Evolutionary conservation across 2,329 filamentous ascomycete species (phyloP).

Genomic region (Aspergillus luchuensis): DNA sequence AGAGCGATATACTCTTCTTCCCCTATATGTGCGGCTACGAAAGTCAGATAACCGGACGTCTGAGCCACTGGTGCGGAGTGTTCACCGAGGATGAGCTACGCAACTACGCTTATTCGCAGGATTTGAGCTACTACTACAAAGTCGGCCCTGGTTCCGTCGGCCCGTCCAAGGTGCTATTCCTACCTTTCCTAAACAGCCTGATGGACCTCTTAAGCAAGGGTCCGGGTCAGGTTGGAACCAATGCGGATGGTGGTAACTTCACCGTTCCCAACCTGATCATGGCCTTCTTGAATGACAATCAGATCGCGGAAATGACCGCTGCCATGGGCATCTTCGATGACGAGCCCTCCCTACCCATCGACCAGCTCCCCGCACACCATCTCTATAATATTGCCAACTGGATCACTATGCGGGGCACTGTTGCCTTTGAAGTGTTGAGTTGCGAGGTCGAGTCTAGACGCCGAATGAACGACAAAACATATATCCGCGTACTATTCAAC

Average conservation of each 20-base stretch:
- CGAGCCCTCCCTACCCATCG: constrained; percentile 53
- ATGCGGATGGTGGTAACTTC: constrained; percentile 50
- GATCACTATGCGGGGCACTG: constrained; percentile 64
- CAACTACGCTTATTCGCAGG: constrained; percentile 68
- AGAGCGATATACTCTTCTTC: constrained; percentile 59
- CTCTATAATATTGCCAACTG: constrained; percentile 57
- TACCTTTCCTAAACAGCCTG: constrained; percentile 58
- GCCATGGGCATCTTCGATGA: constrained; percentile 64
- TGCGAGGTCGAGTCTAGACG: constrained; percentile 41
- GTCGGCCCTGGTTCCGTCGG: constrained; percentile 42
- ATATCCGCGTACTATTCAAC: constrained; percentile 62
- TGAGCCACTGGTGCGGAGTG: constrained; percentile 64
- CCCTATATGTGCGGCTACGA: constrained; percentile 74
- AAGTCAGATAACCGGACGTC: constrained; percentile 63
- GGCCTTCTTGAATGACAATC: constrained; percentile 67
- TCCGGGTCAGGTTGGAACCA: constrained; percentile 38
- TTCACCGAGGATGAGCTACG: constrained; percentile 64
- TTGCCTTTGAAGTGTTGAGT: constrained; percentile 64
- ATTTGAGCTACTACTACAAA: constrained; percentile 69
- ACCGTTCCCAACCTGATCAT: constrained; percentile 60
- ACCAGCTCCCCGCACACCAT: constrained; percentile 46
- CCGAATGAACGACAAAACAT: constrained; percentile 34
- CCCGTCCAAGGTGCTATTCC: constrained; percentile 32
- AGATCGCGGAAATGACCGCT: constrained; percentile 63
- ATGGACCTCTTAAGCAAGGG: constrained; percentile 57